Evolutionary conservation across 208 protist species (phyloP).

Genomic region (Strigomonas oncopelti): DNA sequence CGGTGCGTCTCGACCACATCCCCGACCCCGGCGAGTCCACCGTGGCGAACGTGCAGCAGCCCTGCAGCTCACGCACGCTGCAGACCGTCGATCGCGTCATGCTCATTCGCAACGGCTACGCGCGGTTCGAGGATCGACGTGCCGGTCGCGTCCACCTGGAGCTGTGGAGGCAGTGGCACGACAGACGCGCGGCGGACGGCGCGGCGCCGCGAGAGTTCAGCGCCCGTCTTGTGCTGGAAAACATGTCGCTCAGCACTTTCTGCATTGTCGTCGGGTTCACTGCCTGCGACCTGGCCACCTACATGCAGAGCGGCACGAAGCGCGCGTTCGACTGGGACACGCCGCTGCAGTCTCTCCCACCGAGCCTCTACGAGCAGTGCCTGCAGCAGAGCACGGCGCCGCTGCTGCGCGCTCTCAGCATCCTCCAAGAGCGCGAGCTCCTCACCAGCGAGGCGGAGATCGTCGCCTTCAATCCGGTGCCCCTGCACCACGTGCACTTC

Average conservation of each 20-base stretch:
- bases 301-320: conserved; percentile 13
- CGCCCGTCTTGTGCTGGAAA: conserved; percentile 38
- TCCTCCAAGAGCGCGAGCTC: conserved; percentile 41
- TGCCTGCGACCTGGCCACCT: conserved; percentile 38
- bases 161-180: conserved; percentile 56
- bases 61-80: neutral
- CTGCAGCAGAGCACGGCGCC: conserved; percentile 33
- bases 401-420: conserved; percentile 27
- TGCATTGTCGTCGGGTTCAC: conserved; percentile 72
- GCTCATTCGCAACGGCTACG: conserved; percentile 73
- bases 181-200: neutral
- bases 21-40: neutral
- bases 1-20: neutral
- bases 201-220: conserved; percentile 11
- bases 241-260: conserved; percentile 81
- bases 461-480: conserved; percentile 16
- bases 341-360: conserved; percentile 29
- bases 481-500: neutral
- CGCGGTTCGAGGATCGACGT: conserved; percentile 31
- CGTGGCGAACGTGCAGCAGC: neutral
- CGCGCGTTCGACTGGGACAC: conserved; percentile 3
- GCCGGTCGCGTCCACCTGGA: conserved; percentile 72
- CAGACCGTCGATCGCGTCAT: conserved; percentile 40
- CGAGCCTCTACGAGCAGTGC: conserved; percentile 46
- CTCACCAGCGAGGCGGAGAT: conserved; percentile 21